Conservation (phyloP, 2,329 filamentous ascomycete species). For the Blastomyces gilchristii region DNA sequence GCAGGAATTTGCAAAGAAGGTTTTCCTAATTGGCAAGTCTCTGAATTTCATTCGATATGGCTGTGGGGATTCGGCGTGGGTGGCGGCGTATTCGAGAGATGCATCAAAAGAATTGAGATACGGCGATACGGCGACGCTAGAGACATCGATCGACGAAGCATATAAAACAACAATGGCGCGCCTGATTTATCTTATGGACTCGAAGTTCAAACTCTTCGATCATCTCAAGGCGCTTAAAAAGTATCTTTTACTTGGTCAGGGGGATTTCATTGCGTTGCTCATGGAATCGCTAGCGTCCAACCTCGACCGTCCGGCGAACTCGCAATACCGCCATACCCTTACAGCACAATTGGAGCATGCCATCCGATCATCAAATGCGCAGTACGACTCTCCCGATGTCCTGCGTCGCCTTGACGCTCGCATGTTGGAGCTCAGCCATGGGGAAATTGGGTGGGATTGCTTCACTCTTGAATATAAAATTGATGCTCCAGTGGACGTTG, state of each 20-base stretch:
- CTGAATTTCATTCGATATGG: conserved; percentile 96
- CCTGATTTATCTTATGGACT: conserved; percentile 83
- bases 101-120: conserved; percentile 87
- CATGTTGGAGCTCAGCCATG: conserved; percentile 92
- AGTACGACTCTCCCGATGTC: conserved; percentile 88
- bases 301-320: conserved; percentile 88
- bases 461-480: conserved; percentile 99
- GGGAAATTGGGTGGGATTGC: conserved; percentile 97
- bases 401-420: conserved; percentile 87
- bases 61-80: conserved; percentile 88
- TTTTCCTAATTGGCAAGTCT: conserved; percentile 95
- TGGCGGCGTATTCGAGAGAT: conserved; percentile 86
- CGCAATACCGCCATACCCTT: conserved; percentile 89
- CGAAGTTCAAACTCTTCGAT: conserved; percentile 89
- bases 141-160: conserved; percentile 89
- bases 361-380: conserved; percentile 91
- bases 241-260: conserved; percentile 87
- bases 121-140: conserved; percentile 82
- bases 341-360: conserved; percentile 98
- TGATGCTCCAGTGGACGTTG: conserved; percentile 89
- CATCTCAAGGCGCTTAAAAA: conserved; percentile 87
- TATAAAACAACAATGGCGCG: conserved; percentile 98
- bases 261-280: conserved; percentile 90
- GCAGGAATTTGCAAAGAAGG: conserved; percentile 85
- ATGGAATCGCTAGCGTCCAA: conserved; percentile 95